Base-by-base conservation (phyloP, 257 asterid genomes). In the Linderniella brevidens region DNA sequence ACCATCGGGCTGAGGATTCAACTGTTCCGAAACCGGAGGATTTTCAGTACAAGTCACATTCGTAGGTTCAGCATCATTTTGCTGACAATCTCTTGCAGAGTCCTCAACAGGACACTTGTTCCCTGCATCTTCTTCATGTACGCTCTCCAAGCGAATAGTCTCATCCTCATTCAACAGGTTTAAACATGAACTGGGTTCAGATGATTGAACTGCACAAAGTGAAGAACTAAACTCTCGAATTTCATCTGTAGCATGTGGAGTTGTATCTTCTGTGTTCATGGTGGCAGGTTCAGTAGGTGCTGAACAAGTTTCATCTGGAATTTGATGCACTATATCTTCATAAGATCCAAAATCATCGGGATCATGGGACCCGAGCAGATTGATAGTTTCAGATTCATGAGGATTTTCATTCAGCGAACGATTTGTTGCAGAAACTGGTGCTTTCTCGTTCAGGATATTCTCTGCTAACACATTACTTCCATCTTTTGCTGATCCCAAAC, bases 151-250 rank as follows among this genome's bases (percentile, higher is more conserved):
- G 61, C 75, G 58, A 50, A 72, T 68, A 50, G 71, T 50, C 46
- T 69, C 94, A 55, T 74, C 87, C 60, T 81, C 99, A 60, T 79
- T 77, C 38, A 87, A 71, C 61, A 85, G 81, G 74, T 90, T 81
- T 79, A 90, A 57, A 63, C 81, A 92, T 52, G 93, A 79, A 61
- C 79, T 85, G 9, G 96, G 72, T 65, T 90, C 96, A 10, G 70
- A 76, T 53, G 70, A 78, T 63, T 77, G 93, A 48, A 74, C 58
- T 10, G 61, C 37, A 55, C 55, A 67, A 56, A 17, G 64, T 16
- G 60, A 48, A 25, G 75, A 59, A 47, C 59, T 63, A 59, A 40
- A 65, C 53, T 62, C 76, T 45, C 60, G 65, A 56, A 58, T 58
- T 36, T 61, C 62, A 64, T 64, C 55, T 44, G 60, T 66, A 45